Evolutionary conservation across 352 stramenopile species (phyloP).

Genomic region (Phytophthora capsici): DNA sequence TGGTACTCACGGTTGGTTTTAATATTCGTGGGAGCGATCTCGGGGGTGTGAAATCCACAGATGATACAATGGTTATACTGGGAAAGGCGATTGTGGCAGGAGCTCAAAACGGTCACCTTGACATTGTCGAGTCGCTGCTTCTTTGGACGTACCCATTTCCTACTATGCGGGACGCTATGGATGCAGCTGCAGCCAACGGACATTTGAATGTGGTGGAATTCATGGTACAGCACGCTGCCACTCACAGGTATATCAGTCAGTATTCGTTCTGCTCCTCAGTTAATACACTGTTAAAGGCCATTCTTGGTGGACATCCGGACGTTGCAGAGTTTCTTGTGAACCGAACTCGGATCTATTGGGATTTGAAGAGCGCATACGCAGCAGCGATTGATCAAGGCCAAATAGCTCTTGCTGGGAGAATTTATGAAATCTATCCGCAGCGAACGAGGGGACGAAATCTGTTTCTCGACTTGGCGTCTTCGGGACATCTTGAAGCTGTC

Average conservation of each 20-base stretch:
- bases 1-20: no score
- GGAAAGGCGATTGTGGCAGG: no score
- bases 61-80: no score
- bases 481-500: neutral
- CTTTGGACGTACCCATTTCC: no score
- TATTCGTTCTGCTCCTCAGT: neutral
- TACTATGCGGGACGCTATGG: neutral
- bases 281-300: neutral
- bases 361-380: neutral
- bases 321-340: conserved; percentile 1
- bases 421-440: neutral
- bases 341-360: neutral
- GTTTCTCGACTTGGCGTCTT: neutral
- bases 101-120: no score
- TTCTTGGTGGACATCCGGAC: conserved; percentile 33
- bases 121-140: no score
- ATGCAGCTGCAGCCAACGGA: conserved; percentile 19
- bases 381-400: neutral
- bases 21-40: no score
- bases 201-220: conserved; percentile 8
- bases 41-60: no score
- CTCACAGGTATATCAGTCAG: neutral
- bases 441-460: neutral
- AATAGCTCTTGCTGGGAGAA: neutral
- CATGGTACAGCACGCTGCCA: neutral